phyloP scores from a whole-genome alignment of 2,329 filamentous ascomycete genomes.

The Aspergillus aculeatinus region DNA sequence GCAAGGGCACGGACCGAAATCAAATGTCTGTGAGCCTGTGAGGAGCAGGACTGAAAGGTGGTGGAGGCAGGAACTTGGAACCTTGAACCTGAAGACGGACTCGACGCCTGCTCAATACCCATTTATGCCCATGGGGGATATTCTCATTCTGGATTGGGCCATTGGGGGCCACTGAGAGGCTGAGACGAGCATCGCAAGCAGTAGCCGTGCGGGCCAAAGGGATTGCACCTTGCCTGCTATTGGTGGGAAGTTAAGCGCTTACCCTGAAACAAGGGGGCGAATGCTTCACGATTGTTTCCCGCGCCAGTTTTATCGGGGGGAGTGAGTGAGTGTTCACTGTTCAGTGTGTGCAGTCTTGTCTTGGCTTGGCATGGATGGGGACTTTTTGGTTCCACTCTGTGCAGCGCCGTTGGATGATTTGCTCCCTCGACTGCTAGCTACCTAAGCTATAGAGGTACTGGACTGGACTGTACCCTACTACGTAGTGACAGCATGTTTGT shows the following conservation, averaged over 20 bases:
- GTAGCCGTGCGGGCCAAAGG: neutral
- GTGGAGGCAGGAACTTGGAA: neutral
- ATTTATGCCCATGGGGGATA: too few relatives aligned
- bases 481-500: neutral
- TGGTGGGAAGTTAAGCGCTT: slow-evolving; percentile 34
- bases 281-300: slow-evolving; percentile 35
- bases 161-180: neutral
- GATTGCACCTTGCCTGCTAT: slow-evolving; percentile 12
- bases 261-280: slow-evolving; percentile 36
- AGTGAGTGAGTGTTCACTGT: too few relatives aligned
- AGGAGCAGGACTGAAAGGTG: neutral
- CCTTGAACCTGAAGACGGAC: too few relatives aligned
- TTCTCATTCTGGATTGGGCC: neutral
- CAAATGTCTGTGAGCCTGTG: neutral
- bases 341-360: slow-evolving; percentile 24
- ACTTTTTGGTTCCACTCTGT: slow-evolving; percentile 14
- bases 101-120: too few relatives aligned
- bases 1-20: neutral
- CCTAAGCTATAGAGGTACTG: neutral
- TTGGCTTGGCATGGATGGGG: slow-evolving; percentile 20
- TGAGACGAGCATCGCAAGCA: neutral
- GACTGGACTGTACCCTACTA: too few relatives aligned
- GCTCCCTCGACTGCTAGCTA: neutral
- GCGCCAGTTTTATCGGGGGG: slow-evolving; percentile 35
- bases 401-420: slow-evolving; percentile 1